A percentile compares a stretch with the other conserved stretches of the same genome.
These are phyloP conservation scores for Fusarium papillatum DNA, from an alignment of 2,329 filamentous ascomycete species.

Conservation along the genomic window DNA sequence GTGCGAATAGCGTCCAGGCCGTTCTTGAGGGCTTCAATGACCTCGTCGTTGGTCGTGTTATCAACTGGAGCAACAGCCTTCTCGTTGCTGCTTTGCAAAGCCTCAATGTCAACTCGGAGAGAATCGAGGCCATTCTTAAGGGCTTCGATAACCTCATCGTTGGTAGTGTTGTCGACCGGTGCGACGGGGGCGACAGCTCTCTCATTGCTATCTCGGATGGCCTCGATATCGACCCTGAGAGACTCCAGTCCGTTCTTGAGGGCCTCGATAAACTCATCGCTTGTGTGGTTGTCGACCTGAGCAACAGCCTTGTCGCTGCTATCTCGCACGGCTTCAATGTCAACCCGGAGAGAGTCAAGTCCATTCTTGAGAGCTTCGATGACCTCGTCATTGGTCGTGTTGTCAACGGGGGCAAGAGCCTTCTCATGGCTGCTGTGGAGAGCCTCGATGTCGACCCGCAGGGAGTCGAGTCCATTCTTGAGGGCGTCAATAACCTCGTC, in stretches of 20 bases:
- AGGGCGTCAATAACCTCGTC: slow-evolving; percentile 87
- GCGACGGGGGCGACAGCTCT: slow-evolving; percentile 60
- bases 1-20: slow-evolving; percentile 41
- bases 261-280: slow-evolving; percentile 37
- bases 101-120: slow-evolving; percentile 80
- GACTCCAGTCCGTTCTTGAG: slow-evolving; percentile 38
- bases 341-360: slow-evolving; percentile 38
- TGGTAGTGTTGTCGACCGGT: slow-evolving; percentile 80
- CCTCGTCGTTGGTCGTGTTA: slow-evolving; percentile 36
- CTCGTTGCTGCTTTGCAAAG: slow-evolving; percentile 73
- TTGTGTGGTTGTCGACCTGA: slow-evolving; percentile 26
- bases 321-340: slow-evolving; percentile 65
- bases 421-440: slow-evolving; percentile 73
- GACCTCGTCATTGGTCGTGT: slow-evolving; percentile 37
- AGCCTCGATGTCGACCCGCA: slow-evolving; percentile 80
- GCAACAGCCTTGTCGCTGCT: slow-evolving; percentile 59
- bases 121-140: slow-evolving; percentile 80
- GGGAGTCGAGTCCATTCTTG: slow-evolving; percentile 78
- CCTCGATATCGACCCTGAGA: slow-evolving; percentile 31
- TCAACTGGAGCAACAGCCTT: slow-evolving; percentile 35
- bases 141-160: slow-evolving; percentile 85
- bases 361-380: slow-evolving; percentile 39
- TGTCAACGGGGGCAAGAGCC: slow-evolving; percentile 20
- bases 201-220: slow-evolving; percentile 75
- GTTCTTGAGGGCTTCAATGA: slow-evolving; percentile 38